phyloP scores from a whole-genome alignment of 2,329 filamentous ascomycete genomes.

The Epichloe glyceriae region DNA sequence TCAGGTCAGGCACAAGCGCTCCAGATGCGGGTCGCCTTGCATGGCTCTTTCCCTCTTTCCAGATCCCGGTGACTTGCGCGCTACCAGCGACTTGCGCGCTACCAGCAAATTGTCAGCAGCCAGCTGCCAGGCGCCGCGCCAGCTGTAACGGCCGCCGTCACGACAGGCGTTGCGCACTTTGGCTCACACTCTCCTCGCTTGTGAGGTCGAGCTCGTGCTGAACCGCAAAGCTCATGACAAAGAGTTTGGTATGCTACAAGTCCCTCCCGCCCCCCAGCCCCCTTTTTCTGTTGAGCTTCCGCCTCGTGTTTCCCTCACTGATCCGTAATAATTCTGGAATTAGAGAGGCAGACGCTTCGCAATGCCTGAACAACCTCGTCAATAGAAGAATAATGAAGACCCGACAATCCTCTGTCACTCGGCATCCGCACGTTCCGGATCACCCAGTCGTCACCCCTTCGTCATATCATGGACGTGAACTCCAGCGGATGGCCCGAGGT shows the following conservation, averaged over 20 bases:
- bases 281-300: not conserved
- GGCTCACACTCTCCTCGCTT: too few species aligned
- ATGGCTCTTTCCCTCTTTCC: too few species aligned
- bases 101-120: too few species aligned
- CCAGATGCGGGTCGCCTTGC: too few species aligned
- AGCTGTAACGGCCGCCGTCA: not conserved
- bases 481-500: not conserved
- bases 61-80: too few species aligned
- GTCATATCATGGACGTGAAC: not conserved
- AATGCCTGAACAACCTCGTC: not conserved
- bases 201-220: too few species aligned
- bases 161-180: too few species aligned
- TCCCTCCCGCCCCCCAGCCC: not conserved
- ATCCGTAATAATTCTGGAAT: not conserved
- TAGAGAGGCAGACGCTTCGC: not conserved
- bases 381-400: not conserved
- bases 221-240: not conserved
- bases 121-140: not conserved
- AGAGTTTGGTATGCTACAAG: not conserved
- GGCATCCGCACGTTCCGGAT: not conserved
- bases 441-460: not conserved
- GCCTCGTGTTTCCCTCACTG: not conserved
- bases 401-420: not conserved
- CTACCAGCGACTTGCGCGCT: too few species aligned
- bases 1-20: too few species aligned